Conservation (phyloP, 2,329 filamentous ascomycete genomes). For the Hypocrella siamensis region DNA sequence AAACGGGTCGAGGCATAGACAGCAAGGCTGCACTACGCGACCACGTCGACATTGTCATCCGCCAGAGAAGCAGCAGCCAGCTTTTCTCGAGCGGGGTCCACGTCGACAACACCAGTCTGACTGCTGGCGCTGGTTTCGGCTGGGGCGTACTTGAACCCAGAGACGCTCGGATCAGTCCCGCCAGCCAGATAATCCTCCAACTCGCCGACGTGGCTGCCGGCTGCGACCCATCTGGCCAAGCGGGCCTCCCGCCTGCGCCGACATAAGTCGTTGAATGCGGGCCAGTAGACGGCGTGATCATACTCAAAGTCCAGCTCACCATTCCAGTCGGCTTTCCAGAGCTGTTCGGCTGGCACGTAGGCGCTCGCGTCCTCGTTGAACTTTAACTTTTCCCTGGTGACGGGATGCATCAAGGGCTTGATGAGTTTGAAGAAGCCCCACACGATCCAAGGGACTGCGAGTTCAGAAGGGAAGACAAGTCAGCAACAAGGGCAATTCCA, state of each 20-base stretch:
- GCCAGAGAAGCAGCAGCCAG: too few relatives aligned
- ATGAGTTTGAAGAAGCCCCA: slow-evolving; percentile 93
- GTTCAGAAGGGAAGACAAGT: slow-evolving; percentile 1
- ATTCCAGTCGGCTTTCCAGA: slow-evolving; percentile 59
- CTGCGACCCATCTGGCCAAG: slow-evolving; percentile 58
- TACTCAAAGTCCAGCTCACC: slow-evolving; percentile 84
- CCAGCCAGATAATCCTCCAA: slow-evolving; percentile 78
- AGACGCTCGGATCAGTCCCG: slow-evolving; percentile 19
- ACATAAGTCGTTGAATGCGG: slow-evolving; percentile 59
- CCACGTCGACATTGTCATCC: too few relatives aligned
- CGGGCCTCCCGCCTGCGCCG: slow-evolving; percentile 47
- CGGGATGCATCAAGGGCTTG: slow-evolving; percentile 87
- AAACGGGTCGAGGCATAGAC: too few relatives aligned
- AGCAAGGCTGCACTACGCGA: too few relatives aligned
- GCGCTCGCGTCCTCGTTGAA: slow-evolving; percentile 85
- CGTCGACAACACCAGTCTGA: neutral
- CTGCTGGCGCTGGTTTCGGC: neutral
- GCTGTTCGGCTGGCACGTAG: slow-evolving; percentile 67
- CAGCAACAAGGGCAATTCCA: neutral
- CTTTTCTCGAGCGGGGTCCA: slow-evolving; percentile 6
- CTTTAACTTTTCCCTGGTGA: slow-evolving; percentile 88
- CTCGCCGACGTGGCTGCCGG: slow-evolving; percentile 71
- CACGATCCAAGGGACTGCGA: slow-evolving; percentile 88
- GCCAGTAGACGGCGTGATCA: slow-evolving; percentile 81
- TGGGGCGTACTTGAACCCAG: slow-evolving; percentile 15